Conservation (phyloP, 2,329 filamentous ascomycete genomes). For the Tolypocladium cylindrosporum region DNA sequence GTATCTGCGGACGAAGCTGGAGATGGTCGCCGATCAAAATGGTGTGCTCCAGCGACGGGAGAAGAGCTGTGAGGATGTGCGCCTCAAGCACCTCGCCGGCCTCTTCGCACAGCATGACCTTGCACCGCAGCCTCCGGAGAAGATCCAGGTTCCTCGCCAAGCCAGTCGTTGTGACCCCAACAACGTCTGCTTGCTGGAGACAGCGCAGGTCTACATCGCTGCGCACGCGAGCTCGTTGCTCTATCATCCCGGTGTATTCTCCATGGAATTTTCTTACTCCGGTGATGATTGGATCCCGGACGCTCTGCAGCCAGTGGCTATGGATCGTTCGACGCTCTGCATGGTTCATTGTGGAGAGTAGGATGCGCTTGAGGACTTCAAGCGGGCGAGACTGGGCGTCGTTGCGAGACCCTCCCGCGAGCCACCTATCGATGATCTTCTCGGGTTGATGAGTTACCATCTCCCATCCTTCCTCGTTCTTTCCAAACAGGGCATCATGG, state of each 20-base stretch:
- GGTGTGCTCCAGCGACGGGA: constrained; percentile 49
- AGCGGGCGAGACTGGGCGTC: not conserved
- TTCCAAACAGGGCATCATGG: constrained; percentile 1
- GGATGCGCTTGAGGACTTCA: not conserved
- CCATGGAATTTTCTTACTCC: not conserved
- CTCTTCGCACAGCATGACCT: constrained; percentile 57
- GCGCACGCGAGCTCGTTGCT: constrained; percentile 4
- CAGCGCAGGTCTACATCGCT: constrained; percentile 15
- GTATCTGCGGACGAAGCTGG: constrained; percentile 49
- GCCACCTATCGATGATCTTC: constrained; percentile 1
- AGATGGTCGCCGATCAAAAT: constrained; percentile 56
- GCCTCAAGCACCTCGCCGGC: constrained; percentile 59
- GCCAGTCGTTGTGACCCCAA: constrained; percentile 51
- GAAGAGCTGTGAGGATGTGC: constrained; percentile 48
- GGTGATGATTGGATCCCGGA: constrained; percentile 6
- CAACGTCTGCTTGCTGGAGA: constrained; percentile 31
- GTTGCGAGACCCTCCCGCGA: not conserved
- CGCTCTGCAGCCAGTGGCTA: constrained; percentile 3
- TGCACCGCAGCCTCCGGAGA: constrained; percentile 37
- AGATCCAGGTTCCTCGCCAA: constrained; percentile 40
- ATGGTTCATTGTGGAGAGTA: constrained; percentile 1
- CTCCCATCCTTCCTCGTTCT: not conserved
- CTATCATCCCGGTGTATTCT: constrained; percentile 1
- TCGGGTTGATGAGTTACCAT: not conserved
- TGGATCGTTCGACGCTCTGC: constrained; percentile 2